phyloP scores from a whole-genome alignment of 1,139 yeast species.

The Pichia sp. region DNA sequence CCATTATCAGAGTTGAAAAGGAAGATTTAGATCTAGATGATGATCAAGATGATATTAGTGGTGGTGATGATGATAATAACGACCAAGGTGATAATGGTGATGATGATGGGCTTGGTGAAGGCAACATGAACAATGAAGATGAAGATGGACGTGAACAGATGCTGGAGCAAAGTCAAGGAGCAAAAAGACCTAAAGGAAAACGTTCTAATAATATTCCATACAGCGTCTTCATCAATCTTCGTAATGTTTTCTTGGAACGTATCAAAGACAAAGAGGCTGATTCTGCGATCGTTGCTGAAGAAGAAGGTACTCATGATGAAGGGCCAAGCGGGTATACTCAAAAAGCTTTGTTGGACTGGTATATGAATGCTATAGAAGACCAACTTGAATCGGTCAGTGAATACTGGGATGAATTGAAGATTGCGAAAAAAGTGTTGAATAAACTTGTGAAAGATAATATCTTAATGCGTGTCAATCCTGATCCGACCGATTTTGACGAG shows the following conservation, averaged over 20 bases:
- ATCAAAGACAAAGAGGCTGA: slow-evolving; percentile 53
- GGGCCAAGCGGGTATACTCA: slow-evolving; percentile 55
- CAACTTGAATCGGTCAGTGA: slow-evolving; percentile 67
- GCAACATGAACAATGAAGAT: slow-evolving; percentile 8
- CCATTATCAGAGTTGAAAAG: slow-evolving; percentile 89
- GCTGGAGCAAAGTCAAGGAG: slow-evolving; percentile 11
- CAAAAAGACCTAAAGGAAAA: slow-evolving; percentile 23
- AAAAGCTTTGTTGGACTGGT: slow-evolving; percentile 72
- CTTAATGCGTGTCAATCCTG: slow-evolving; percentile 74
- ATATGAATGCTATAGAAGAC: slow-evolving; percentile 70
- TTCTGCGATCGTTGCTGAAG: slow-evolving; percentile 24
- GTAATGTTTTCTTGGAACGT: slow-evolving; percentile 71
- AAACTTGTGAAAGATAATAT: slow-evolving; percentile 83
- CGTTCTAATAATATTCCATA: slow-evolving; percentile 58
- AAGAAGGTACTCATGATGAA: slow-evolving; percentile 40
- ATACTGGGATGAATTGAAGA: slow-evolving; percentile 62
- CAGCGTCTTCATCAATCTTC: slow-evolving; percentile 80
- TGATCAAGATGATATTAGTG: slow-evolving; percentile 42
- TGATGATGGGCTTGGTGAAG: slow-evolving; percentile 8
- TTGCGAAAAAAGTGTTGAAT: slow-evolving; percentile 76
- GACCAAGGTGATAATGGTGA: slow-evolving; percentile 17
- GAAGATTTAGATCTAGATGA: slow-evolving; percentile 88
- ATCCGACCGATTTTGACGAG: slow-evolving; percentile 38
- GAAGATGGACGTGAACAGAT: slow-evolving; percentile 16
- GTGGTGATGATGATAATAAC: slow-evolving; percentile 20